phyloP scores from a whole-genome alignment of 495 filamentous ascomycete genomes.

The Glutinoglossum americanum region DNA sequence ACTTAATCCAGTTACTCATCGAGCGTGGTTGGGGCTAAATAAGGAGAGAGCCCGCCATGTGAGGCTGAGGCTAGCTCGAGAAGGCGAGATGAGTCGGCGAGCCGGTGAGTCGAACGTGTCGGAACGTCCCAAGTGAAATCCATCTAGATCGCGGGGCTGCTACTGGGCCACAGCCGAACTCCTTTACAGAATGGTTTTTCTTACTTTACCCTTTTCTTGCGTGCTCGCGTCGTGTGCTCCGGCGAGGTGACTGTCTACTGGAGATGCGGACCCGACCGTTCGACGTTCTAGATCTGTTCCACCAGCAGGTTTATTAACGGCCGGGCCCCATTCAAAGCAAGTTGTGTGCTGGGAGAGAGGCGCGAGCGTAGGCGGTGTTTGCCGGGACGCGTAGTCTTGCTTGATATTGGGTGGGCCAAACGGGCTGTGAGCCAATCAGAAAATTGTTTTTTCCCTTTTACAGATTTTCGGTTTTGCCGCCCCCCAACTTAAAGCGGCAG shows the following conservation, averaged over 20 bases:
- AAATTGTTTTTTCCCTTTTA: background rate
- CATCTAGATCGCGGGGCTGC: too few relatives aligned
- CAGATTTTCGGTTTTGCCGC: background rate
- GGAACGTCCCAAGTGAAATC: background rate
- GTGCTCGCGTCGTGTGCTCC: too few relatives aligned
- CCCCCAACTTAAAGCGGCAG: background rate
- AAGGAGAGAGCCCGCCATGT: too few relatives aligned
- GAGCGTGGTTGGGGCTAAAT: too few relatives aligned
- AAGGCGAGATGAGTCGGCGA: background rate
- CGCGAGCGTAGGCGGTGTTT: background rate
- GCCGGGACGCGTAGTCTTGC: background rate
- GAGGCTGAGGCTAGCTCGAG: too few relatives aligned
- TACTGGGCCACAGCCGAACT: too few relatives aligned
- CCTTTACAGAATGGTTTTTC: too few relatives aligned
- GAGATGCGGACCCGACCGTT: background rate
- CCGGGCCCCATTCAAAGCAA: background rate
- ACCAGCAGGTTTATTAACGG: background rate
- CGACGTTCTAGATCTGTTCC: background rate
- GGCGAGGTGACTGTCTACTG: too few relatives aligned
- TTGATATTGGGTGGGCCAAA: background rate
- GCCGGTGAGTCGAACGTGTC: background rate
- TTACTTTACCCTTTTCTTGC: too few relatives aligned
- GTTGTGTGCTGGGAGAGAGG: too few relatives aligned
- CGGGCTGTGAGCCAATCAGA: background rate
- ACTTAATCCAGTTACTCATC: too few relatives aligned